Percentiles rank a stretch among this genome's conserved stretches.
These are phyloP conservation scores for Pseudogymnoascus sp. DNA, from an alignment of 2,329 filamentous ascomycete species.

Conservation along the genomic window DNA sequence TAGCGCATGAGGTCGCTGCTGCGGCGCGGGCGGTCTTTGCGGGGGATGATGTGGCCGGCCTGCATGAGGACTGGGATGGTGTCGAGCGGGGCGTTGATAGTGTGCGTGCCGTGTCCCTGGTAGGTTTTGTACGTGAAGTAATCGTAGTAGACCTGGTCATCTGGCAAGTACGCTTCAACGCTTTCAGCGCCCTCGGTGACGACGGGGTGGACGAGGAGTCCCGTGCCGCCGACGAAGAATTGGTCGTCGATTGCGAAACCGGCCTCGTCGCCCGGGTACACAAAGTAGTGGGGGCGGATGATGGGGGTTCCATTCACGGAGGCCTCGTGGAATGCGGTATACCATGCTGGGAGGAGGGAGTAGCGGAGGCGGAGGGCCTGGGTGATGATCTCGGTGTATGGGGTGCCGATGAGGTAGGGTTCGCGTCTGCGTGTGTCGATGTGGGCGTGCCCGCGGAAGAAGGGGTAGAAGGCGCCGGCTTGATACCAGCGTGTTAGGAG, in stretches of 20 bases:
- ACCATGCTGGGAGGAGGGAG: constrained; percentile 84
- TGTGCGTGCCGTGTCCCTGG: constrained; percentile 58
- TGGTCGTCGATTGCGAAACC: constrained; percentile 91
- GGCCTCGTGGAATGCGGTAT: constrained; percentile 91
- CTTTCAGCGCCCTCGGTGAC: constrained; percentile 65
- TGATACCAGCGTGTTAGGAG: constrained; percentile 94
- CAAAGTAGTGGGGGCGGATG: constrained; percentile 85
- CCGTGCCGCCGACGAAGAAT: constrained; percentile 80
- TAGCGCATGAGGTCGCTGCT: constrained; percentile 84
- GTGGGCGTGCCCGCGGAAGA: constrained; percentile 95
- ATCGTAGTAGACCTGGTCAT: constrained; percentile 85
- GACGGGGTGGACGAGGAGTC: constrained; percentile 87
- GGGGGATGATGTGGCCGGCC: constrained; percentile 83
- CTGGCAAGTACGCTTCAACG: constrained; percentile 77
- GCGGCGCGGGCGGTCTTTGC: constrained; percentile 78
- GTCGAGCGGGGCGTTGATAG: constrained; percentile 69
- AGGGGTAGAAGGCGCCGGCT: constrained; percentile 91
- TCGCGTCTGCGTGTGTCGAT: constrained; percentile 92
- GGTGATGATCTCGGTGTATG: constrained; percentile 78
- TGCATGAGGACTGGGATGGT: constrained; percentile 87
- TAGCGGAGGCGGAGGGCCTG: constrained; percentile 84
- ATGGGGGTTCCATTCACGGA: constrained; percentile 77
- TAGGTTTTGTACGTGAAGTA: constrained; percentile 83
- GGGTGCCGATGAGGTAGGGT: constrained; percentile 79
- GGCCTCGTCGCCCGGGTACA: constrained; percentile 74